Base-by-base conservation (phyloP, 2,329 filamentous ascomycete species). In the Botrytis cinerea region DNA sequence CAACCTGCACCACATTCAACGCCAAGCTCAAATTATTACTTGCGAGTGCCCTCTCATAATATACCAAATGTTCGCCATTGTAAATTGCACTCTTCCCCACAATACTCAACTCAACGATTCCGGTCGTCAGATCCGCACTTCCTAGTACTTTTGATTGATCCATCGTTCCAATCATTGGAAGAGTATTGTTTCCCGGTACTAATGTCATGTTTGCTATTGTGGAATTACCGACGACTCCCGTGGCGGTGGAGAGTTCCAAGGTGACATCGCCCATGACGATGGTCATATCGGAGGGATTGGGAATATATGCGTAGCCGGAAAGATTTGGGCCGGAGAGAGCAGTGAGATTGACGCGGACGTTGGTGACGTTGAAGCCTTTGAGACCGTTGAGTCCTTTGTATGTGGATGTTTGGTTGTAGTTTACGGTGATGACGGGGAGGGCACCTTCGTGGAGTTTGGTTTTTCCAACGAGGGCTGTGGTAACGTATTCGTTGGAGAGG, bases 331-430 rank as follows among this genome's bases (percentile, higher is more conserved):
- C 84, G 0, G 79, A 73, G 40, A 81, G 73, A 1, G 79, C 73
- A 46, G 80, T 80, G 14, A 81, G 78, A 73, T 86, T 80, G 76
- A 89, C 83, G 51, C 82, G 81, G 78, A 88, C 83, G 46, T 85
- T 80, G 25, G 83, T 85, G 51, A 88, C 81, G 54, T 83, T 82
- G 79, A 88, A 86, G 43, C 86, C 86, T 48, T 82, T 78, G 18
- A 91, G 84, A 45, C 84, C 83, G 80, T 90, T 89, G n/a, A 91
- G 82, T 3, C 87, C 87, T 78, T 86, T 88, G 83, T 89, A 85
- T n/a, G 82, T 84, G n/a, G 86, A 82, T 2, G 84, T 83, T 77
- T 89, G 85, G 80, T 90, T 85, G 79, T 88, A 90, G 59, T 86
- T 81, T 35, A 90, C 85, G 1, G 79, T 82, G 7, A 83, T 86